Conservation (phyloP, 2,329 filamentous ascomycete genomes). For the Parafenestella ontariensis region DNA sequence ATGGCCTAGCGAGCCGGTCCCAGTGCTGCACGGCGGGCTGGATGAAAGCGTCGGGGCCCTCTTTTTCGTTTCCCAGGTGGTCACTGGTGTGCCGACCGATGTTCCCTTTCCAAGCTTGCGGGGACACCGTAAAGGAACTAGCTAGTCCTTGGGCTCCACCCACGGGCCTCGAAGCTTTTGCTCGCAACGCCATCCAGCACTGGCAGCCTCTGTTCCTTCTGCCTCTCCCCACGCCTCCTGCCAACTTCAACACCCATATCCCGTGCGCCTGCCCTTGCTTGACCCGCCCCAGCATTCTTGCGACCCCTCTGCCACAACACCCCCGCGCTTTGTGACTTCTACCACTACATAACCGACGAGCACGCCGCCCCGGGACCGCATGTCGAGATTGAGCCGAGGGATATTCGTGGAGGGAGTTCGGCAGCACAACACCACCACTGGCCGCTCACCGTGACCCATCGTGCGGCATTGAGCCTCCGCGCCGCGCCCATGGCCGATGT, state of each 20-base stretch:
- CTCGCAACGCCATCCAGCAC: constrained; percentile 1
- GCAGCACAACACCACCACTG: constrained; percentile 26
- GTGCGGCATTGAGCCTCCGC: constrained; percentile 27
- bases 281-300: constrained; percentile 14
- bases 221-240: constrained; percentile 1
- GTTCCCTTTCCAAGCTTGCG: constrained; percentile 1
- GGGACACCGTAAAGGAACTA: background rate
- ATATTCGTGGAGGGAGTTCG: constrained; percentile 35
- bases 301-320: constrained; percentile 18
- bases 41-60: constrained; percentile 7
- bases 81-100: background rate
- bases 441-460: constrained; percentile 22
- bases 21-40: background rate
- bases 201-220: background rate
- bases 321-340: constrained; percentile 12
- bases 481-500: constrained; percentile 50
- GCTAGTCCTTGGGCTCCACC: background rate
- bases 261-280: background rate
- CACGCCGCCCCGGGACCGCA: constrained; percentile 34
- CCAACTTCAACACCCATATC: background rate
- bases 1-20: background rate
- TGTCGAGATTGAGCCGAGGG: constrained; percentile 36
- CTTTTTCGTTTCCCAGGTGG: constrained; percentile 1
- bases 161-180: constrained; percentile 8
- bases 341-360: constrained; percentile 11